These are phyloP conservation scores for Alternaria ventricosa DNA, from an alignment of 2,329 filamentous ascomycete genomes.

Conservation along the genomic window DNA sequence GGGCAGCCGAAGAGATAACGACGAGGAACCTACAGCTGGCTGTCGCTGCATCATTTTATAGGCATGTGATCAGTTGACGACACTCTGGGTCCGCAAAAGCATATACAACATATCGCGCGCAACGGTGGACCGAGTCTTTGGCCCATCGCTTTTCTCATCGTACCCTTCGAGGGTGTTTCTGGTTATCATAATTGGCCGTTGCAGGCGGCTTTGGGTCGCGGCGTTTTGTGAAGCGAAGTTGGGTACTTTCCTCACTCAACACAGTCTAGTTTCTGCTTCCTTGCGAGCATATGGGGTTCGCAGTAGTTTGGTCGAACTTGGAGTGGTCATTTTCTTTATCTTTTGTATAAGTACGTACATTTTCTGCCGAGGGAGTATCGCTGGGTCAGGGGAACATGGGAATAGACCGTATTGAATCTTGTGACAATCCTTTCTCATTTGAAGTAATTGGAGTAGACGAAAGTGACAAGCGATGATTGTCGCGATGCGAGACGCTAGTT, in stretches of 20 bases:
- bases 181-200: conserved; percentile 6
- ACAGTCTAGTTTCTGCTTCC: conserved; percentile 7
- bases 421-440: background rate
- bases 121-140: background rate
- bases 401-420: conserved; percentile 17
- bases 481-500: background rate
- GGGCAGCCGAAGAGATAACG: conserved; percentile 58
- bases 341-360: conserved; percentile 21
- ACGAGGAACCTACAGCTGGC: conserved; percentile 62
- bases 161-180: background rate
- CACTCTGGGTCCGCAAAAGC: background rate
- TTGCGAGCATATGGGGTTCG: conserved; percentile 21
- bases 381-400: conserved; percentile 2
- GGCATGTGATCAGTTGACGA: conserved; percentile 12
- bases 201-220: conserved; percentile 2
- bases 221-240: conserved; percentile 7
- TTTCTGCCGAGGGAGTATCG: conserved; percentile 8
- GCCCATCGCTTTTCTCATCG: background rate
- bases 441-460: background rate
- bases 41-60: conserved; percentile 71
- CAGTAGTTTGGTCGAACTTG: background rate
- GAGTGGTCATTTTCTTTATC: conserved; percentile 9
- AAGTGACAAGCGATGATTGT: background rate
- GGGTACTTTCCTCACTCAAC: conserved; percentile 2
- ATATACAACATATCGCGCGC: background rate